phyloP scores from a whole-genome alignment of 257 asterid genomes.

The Anisodus tanguticus region DNA sequence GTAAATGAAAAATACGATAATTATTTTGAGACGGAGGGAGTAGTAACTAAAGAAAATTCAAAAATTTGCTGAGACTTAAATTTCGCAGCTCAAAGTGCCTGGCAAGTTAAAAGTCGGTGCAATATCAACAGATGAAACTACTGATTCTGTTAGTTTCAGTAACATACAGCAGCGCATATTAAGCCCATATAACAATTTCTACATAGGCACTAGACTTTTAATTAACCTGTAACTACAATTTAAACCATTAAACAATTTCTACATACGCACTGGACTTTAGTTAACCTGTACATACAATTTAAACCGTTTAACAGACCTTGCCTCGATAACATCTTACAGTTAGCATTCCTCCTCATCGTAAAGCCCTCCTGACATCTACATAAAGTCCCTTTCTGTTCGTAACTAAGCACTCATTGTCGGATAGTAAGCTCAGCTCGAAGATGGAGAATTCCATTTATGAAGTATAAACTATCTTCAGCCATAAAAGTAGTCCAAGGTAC shows the following conservation, averaged over 20 bases:
- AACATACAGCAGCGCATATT: slow-evolving; percentile 5
- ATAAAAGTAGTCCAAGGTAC: slow-evolving; percentile 31
- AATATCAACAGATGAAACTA: slow-evolving; percentile 4
- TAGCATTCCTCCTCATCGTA: not conserved
- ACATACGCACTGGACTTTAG: not conserved
- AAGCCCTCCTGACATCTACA: slow-evolving; percentile 9
- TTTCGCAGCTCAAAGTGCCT: not conserved
- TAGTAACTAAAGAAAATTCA: not conserved
- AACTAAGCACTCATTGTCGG: not conserved
- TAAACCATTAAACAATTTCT: slow-evolving; percentile 4
- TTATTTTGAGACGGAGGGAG: no score
- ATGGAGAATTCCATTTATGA: slow-evolving; percentile 33
- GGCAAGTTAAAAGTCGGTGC: not conserved
- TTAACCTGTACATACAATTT: not conserved
- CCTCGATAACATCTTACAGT: not conserved
- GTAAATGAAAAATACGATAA: no score
- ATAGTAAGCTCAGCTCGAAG: slow-evolving; percentile 36
- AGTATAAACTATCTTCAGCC: slow-evolving; percentile 30
- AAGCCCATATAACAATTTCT: not conserved
- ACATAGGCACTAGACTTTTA: not conserved
- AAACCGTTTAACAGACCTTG: not conserved
- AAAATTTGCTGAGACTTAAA: not conserved
- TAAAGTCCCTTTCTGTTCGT: not conserved
- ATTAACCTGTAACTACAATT: not conserved
- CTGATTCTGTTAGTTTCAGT: not conserved